These are phyloP conservation scores for Vigna radiata DNA, from an alignment of 306 rosid species.

Conservation along the genomic window DNA sequence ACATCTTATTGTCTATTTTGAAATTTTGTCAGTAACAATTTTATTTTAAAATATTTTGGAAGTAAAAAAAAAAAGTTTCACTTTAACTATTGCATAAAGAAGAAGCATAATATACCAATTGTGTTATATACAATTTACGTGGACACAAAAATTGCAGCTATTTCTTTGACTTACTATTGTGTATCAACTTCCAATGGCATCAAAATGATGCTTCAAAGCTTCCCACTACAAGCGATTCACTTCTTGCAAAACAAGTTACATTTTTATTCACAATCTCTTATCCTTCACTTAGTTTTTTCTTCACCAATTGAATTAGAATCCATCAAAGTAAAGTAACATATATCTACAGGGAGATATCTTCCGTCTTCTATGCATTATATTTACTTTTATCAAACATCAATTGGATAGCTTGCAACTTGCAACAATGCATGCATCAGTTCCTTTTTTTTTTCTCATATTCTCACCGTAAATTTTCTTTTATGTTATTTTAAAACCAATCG, in stretches of 20 bases:
- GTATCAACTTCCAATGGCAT: not conserved
- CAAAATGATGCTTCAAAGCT: not conserved
- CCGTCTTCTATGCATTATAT: not conserved
- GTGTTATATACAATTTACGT: too few relatives aligned
- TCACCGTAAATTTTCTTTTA: not conserved
- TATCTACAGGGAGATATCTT: conserved; percentile 1
- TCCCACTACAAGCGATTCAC: too few relatives aligned
- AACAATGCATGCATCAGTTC: conserved; percentile 4
- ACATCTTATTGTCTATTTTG: too few relatives aligned
- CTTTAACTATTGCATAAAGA: too few relatives aligned
- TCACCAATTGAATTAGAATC: not conserved
- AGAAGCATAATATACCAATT: too few relatives aligned
- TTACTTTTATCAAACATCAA: conserved; percentile 25
- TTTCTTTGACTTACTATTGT: not conserved
- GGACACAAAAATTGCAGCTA: too few relatives aligned
- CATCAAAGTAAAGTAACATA: not conserved
- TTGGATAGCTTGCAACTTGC: conserved; percentile 32
- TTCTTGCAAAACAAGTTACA: not conserved
- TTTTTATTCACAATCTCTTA: too few relatives aligned
- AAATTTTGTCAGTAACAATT: too few relatives aligned
- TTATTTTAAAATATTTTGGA: too few relatives aligned
- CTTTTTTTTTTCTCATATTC: not conserved
- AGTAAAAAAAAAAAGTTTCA: too few relatives aligned
- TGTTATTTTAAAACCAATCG: conserved; percentile 4
- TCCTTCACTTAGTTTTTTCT: conserved; percentile 14